Base-by-base conservation (phyloP, 2,329 filamentous ascomycete genomes). In the Ophiostoma australiae region DNA sequence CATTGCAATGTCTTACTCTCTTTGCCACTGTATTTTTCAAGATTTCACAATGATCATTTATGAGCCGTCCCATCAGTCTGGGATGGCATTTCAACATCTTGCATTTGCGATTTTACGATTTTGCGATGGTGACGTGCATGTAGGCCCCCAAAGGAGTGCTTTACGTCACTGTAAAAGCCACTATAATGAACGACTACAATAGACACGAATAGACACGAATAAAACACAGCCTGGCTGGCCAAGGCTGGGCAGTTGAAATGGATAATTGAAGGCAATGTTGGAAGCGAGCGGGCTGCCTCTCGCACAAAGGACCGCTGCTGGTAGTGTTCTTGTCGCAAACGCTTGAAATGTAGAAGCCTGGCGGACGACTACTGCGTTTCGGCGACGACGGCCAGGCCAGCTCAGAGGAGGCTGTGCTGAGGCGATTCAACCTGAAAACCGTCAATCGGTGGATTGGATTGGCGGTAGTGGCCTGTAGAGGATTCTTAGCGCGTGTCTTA, bases 351-450 rank as follows among this genome's bases (percentile, higher is more conserved):
- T 48, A 48, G 52, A 11, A 15, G 52, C 52, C 52, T 58, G 23
- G 23, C n/a, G n/a, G 52, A 7, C 52, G 48, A n/a, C 15, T 52
- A 13, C 10, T 58, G 52, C 52, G 52, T 17, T 58, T 58, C n/a
- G 52, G 52, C 48, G 52, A n/a, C 52, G 52, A 63, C 58, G 58
- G 15, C n/a, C 15, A 23, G 52, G 10, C n/a, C n/a, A n/a, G n/a
- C n/a, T n/a, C n/a, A n/a, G n/a, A n/a, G 23, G 58, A 17, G 58
- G 58, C 58, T 63, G 58, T 63, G 58, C 58, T 63, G 55, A 63
- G 58, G 58, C 58, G 58, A 33, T 13, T 27, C 58, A 13, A 10
- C 8, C 10, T 27, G 23, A n/a, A 23, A 52, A 52, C 44, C 17
- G 17, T 41, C 39, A 33, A 27, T 61, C 13, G 8, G 27, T 33